These are phyloP conservation scores for Mycena venus DNA, from an alignment of 768 basidiomycete species.

Conservation along the genomic window DNA sequence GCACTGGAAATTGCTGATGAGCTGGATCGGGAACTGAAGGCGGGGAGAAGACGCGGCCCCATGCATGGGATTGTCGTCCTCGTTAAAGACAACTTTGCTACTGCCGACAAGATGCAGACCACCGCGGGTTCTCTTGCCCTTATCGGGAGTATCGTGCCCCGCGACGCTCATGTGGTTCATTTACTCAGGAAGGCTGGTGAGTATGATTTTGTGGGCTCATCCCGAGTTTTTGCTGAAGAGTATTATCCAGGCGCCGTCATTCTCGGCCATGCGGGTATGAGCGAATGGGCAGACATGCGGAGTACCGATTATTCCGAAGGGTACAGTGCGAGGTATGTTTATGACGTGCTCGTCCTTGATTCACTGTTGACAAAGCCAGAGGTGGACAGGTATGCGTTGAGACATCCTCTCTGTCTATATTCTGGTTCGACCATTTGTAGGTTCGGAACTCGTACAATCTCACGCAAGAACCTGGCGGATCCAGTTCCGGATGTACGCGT, in stretches of 20 bases:
- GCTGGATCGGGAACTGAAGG: slow-evolving; percentile 28
- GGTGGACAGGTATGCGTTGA: slow-evolving; percentile 47
- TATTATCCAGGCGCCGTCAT: slow-evolving; percentile 33
- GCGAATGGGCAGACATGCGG: slow-evolving; percentile 48
- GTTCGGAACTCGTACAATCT: slow-evolving; percentile 50
- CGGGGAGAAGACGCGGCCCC: slow-evolving; percentile 28
- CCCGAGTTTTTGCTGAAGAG: neutral
- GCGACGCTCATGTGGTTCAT: slow-evolving; percentile 35
- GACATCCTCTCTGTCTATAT: neutral
- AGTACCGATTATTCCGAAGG: slow-evolving; percentile 43
- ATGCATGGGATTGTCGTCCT: slow-evolving; percentile 35
- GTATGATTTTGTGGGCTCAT: neutral
- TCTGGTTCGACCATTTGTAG: neutral
- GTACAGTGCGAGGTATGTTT: slow-evolving; percentile 36
- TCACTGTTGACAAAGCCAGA: slow-evolving; percentile 46
- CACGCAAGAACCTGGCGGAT: slow-evolving; percentile 55
- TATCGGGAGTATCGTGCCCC: slow-evolving; percentile 34
- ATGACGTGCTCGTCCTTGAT: neutral
- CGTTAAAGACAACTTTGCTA: slow-evolving; percentile 37
- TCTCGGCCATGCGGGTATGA: slow-evolving; percentile 53
- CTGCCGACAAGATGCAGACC: slow-evolving; percentile 36
- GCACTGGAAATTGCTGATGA: slow-evolving; percentile 28
- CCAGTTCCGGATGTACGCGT: slow-evolving; percentile 52
- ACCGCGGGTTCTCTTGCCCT: slow-evolving; percentile 33
- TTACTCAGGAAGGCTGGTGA: slow-evolving; percentile 25